Base-by-base conservation (phyloP, 2,329 filamentous ascomycete species). In the Botrytis sinoallii region DNA sequence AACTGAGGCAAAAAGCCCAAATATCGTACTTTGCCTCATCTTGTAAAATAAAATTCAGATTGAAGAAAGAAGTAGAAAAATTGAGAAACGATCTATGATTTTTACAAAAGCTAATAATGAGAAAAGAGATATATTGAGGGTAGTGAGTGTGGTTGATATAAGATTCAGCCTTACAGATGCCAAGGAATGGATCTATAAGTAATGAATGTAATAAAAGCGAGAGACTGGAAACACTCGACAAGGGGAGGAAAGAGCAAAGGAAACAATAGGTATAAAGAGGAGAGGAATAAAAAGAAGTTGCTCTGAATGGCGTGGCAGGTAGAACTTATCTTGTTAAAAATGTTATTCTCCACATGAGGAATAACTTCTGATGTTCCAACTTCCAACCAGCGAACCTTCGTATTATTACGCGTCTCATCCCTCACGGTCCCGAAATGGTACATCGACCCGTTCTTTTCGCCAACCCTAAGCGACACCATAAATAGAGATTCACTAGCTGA, bases 1-100 rank as follows among this genome's bases (percentile, higher is more conserved):
- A 44, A 69, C 25, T 2, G 59, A 70, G 42, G 67, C 67, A 25
- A 73, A 32, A 32, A 74, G n/a, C 32, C 71, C 61, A 32, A 67
- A 65, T 18, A 44, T 7, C 4, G 32, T 65, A 29, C 42, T 70
- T 32, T 70, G 66, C 64, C 65, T 76, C 75, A 76, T 76, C 7
- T 71, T 61, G 29, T 38, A 68, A 52, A 48, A 38, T 22, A 35
- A 60, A 44, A 38, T 7, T 29, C 29, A 7, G 29, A 10, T 4
- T 6, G 20, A 29, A 55, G 25, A 25, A 35, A 48, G 14, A 38
- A 48, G 14, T n/a, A 4, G n/a, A 10, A 20, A 12, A 64, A 1
- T 22, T 29, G 20, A 48, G 32, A n/a, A 25, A 6, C 8, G 22
- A 22, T 9, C 10, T 7, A 16, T 12, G n/a, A 32, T 29, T 22